These are phyloP conservation scores for Drechslerella coelobrocha DNA, from an alignment of 2,329 filamentous ascomycete genomes.

Conservation along the genomic window DNA sequence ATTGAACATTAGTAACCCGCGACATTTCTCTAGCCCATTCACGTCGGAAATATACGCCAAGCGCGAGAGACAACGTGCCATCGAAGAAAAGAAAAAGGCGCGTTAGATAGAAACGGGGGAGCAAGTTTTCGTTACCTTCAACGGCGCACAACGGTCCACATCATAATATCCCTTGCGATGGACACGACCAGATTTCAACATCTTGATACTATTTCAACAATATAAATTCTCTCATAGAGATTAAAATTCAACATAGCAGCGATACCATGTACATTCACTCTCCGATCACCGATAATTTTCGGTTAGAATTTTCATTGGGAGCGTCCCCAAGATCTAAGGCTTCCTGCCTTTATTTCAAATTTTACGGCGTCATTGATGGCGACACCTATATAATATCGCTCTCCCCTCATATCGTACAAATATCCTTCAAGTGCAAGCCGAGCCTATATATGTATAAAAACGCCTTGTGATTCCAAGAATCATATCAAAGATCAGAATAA, in stretches of 20 bases:
- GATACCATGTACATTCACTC: background rate
- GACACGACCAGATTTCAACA: constrained; percentile 4
- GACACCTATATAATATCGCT: constrained; percentile 9
- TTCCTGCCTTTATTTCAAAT: background rate
- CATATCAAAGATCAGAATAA: background rate
- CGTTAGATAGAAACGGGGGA: background rate
- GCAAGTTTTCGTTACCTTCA: constrained; percentile 6
- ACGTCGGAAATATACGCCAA: constrained; percentile 91
- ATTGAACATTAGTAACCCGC: constrained; percentile 13
- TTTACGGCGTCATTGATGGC: background rate
- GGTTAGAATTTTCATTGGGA: background rate
- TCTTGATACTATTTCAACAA: background rate
- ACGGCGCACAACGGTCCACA: background rate
- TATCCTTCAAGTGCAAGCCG: background rate
- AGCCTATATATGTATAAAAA: constrained; percentile 30
- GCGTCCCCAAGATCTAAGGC: background rate
- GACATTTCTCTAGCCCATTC: constrained; percentile 67
- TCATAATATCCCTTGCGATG: no score
- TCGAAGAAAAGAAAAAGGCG: constrained; percentile 52
- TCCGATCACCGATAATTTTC: background rate
- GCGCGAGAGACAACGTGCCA: constrained; percentile 69
- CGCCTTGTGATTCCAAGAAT: constrained; percentile 20
- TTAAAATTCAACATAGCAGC: background rate
- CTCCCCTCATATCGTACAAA: constrained; percentile 44
- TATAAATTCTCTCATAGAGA: background rate